Evolutionary conservation across 768 basidiomycete genomes (phyloP).

Genomic region (Leccinum boreale): DNA sequence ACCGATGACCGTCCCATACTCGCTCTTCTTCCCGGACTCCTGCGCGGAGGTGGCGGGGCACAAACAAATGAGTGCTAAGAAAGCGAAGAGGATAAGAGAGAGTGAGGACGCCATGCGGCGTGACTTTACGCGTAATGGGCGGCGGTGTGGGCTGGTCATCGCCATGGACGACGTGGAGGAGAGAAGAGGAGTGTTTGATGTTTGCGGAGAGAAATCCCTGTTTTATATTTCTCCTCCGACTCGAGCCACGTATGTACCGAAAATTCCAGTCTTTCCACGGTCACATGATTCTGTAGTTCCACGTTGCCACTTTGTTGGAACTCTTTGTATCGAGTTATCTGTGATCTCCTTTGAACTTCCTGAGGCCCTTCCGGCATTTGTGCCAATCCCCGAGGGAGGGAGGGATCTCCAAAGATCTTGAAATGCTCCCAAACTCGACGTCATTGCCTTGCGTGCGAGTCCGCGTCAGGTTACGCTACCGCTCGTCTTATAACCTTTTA

Average conservation of each 20-base stretch:
- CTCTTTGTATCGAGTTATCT: too few relatives aligned
- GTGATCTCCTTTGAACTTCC: too few relatives aligned
- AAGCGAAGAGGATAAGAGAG: constrained; percentile 55
- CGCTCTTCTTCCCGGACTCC: constrained; percentile 48
- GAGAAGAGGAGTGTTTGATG: constrained; percentile 5
- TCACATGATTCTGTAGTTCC: constrained; percentile 15
- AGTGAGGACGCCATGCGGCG: constrained; percentile 54
- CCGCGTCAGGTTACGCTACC: too few relatives aligned
- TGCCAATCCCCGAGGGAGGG: too few relatives aligned
- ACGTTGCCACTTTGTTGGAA: not conserved
- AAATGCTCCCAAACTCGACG: too few relatives aligned
- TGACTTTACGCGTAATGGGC: constrained; percentile 58
- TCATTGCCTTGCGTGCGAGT: too few relatives aligned
- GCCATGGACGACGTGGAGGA: constrained; percentile 15
- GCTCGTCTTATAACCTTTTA: too few relatives aligned
- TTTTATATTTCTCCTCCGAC: constrained; percentile 21
- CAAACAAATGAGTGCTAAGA: constrained; percentile 71
- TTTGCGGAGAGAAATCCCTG: constrained; percentile 1
- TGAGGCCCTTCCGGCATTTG: too few relatives aligned
- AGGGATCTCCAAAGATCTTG: too few relatives aligned
- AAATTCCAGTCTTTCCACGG: constrained; percentile 24
- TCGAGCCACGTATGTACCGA: constrained; percentile 26
- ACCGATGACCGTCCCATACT: constrained; percentile 93
- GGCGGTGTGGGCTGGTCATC: constrained; percentile 30
- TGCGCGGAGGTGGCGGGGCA: constrained; percentile 66